phyloP scores from a whole-genome alignment of 108 stramenopile species.

The Cyclotella choctawhatcheeana region DNA sequence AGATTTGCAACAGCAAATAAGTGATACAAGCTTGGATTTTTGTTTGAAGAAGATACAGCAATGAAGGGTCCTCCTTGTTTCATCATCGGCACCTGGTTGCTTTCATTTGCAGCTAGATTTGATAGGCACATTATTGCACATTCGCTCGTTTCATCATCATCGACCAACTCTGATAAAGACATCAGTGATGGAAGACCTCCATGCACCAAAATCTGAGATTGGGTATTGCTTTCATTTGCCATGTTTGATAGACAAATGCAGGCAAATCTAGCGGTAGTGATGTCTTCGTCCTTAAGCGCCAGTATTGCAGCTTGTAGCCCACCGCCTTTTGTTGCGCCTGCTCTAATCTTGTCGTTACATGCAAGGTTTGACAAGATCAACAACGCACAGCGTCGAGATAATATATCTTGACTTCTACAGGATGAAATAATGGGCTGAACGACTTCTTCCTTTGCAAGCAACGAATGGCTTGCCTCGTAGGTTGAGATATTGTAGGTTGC shows the following conservation, averaged over 20 bases:
- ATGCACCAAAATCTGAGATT: slow-evolving; percentile 79
- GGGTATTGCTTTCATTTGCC: slow-evolving; percentile 65
- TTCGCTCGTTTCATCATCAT: slow-evolving; percentile 10
- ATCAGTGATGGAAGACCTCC: slow-evolving; percentile 56
- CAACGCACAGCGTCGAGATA: slow-evolving; percentile 69
- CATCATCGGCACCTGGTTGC: slow-evolving; percentile 50
- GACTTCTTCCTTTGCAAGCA: slow-evolving; percentile 46
- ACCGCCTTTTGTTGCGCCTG: slow-evolving; percentile 57
- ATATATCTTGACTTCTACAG: slow-evolving; percentile 55
- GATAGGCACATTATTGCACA: slow-evolving; percentile 68
- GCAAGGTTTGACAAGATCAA: slow-evolving; percentile 79
- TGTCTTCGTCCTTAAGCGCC: slow-evolving; percentile 63
- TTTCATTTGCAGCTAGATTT: slow-evolving; percentile 76
- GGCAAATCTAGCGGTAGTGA: slow-evolving; percentile 61
- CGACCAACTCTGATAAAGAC: slow-evolving; percentile 49
- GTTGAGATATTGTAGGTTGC: slow-evolving; percentile 66
- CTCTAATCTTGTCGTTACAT: slow-evolving; percentile 68
- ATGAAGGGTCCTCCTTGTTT: slow-evolving; percentile 56
- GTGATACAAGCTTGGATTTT: slow-evolving; percentile 50
- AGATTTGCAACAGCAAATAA: slow-evolving; percentile 80
- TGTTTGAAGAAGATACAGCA: slow-evolving; percentile 29
- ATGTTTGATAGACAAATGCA: slow-evolving; percentile 79
- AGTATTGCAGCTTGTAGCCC: slow-evolving; percentile 75
- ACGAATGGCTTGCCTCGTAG: slow-evolving; percentile 49
- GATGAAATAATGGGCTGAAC: slow-evolving; percentile 56